These are phyloP conservation scores for Tolypocladium amazonense DNA, from an alignment of 2,329 filamentous ascomycete species.

Conservation along the genomic window DNA sequence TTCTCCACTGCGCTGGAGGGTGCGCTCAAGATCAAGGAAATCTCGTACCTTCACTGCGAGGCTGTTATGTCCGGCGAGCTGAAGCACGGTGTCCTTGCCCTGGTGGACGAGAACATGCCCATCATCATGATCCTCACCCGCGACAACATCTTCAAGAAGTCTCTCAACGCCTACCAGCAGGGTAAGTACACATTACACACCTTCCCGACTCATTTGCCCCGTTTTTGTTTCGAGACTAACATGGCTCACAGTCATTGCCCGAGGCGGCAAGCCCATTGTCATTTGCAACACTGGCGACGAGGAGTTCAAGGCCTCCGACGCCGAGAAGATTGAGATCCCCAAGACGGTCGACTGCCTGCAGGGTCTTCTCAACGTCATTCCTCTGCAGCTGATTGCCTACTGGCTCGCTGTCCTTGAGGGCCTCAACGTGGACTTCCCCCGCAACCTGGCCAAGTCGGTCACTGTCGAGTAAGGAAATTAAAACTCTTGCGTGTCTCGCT, in stretches of 20 bases:
- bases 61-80: conserved; percentile 99
- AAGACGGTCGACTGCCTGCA: conserved; percentile 92
- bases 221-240: conserved; percentile 7
- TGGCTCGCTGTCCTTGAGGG: conserved; percentile 96
- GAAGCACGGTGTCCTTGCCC: conserved; percentile 94
- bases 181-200: conserved; percentile 37
- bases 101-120: conserved; percentile 95
- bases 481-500: conserved; percentile 4
- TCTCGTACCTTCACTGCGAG: conserved; percentile 98
- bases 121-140: conserved; percentile 99
- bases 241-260: conserved; percentile 65
- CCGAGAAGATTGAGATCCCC: conserved; percentile 95
- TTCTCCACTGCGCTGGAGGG: conserved; percentile 95
- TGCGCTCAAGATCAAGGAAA: conserved; percentile 99
- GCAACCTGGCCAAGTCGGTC: conserved; percentile 97
- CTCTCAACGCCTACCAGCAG: conserved; percentile 98
- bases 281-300: conserved; percentile 89
- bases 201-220: not conserved
- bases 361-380: conserved; percentile 95
- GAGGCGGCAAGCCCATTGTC: conserved; percentile 91
- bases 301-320: conserved; percentile 81
- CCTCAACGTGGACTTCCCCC: conserved; percentile 95
- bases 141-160: conserved; percentile 94
- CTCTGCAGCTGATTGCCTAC: conserved; percentile 95
- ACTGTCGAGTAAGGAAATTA: conserved; percentile 78